Evolutionary conservation across 2,329 filamentous ascomycete species (phyloP), one percentile per base, ranked within the genome.

Genomic region (Hortaea werneckii): DNA sequence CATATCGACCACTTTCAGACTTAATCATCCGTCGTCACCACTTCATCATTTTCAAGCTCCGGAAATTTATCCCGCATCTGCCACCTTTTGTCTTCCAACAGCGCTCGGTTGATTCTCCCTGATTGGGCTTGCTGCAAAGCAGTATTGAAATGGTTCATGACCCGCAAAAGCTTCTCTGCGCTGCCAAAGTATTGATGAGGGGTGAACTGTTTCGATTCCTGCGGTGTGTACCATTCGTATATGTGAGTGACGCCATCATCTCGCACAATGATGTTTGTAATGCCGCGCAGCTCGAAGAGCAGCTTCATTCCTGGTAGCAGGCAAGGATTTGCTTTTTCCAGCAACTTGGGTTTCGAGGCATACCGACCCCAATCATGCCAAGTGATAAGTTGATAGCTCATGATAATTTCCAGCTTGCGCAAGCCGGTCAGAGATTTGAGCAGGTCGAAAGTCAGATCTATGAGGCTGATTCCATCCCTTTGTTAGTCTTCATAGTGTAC

Each of bases 401-500:
- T 47, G 13, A 58, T 20, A 12, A 61, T 42, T 3, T 52, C 45
- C 1, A 61, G 46, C 37, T 47, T 46, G 11, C 45, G 48, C 9
- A 59, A 41, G 1, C 46, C 50, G 1, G 37, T 44, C 5, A 59
- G 49, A 8, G 51, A 37, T 37, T 40, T 41, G 1, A 61, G 43
- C 26, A 54, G 40, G 12, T 37, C n/a, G 32, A 58, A 49, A 2
- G 48, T 41, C 6, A 58, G 27, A 5, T 57, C 53, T n/a, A 47
- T 45, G 11, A 54, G 32, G 13, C 56, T 42, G 7, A 56, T 44
- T 5, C 53, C 54, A 4, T 57, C 59, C 12, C 49, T 44, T 6
- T 41, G 43, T 5, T 43, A 11, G 44, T 55, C 52, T 30, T 50
- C 41, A 45, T 58, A 57, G 48, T 57, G 53, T 0, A 63, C 43